Evolutionary conservation across 768 basidiomycete species (phyloP).

Genomic region (Aureoboletus auriporus): DNA sequence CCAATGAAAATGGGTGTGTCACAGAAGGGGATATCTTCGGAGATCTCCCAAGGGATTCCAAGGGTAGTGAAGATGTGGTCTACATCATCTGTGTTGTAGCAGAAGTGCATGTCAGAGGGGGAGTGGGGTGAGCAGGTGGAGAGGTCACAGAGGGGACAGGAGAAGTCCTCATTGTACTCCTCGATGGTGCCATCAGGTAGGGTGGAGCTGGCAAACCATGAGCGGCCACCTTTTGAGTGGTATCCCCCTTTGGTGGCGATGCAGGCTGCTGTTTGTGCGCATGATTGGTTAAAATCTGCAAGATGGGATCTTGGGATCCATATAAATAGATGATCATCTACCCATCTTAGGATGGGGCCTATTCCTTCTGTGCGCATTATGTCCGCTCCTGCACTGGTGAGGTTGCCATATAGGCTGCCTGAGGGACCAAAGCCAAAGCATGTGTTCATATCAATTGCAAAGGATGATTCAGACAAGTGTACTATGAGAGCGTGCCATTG

Average conservation of each 20-base stretch:
- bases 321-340: constrained; percentile 32
- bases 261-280: rapidly evolving
- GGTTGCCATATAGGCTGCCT: constrained; percentile 21
- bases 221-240: not conserved
- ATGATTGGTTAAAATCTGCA: rapidly evolving
- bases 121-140: not conserved
- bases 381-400: constrained; percentile 19
- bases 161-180: not conserved
- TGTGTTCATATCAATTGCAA: constrained; percentile 25
- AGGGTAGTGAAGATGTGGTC: not conserved
- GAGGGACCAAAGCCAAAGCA: constrained; percentile 23
- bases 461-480: not conserved
- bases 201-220: not conserved
- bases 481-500: constrained; percentile 38
- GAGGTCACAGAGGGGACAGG: not conserved
- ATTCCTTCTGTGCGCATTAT: constrained; percentile 12
- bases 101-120: not conserved
- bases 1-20: too few relatives aligned
- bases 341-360: constrained; percentile 23
- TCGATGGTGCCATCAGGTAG: not conserved
- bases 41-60: not conserved
- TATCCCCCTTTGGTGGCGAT: not conserved
- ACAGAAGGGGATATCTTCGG: not conserved
- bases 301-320: not conserved
- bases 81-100: not conserved